These are phyloP conservation scores for Fagopyrum homotropicum DNA, from an alignment of 148 eudicot genomes.

Conservation along the genomic window DNA sequence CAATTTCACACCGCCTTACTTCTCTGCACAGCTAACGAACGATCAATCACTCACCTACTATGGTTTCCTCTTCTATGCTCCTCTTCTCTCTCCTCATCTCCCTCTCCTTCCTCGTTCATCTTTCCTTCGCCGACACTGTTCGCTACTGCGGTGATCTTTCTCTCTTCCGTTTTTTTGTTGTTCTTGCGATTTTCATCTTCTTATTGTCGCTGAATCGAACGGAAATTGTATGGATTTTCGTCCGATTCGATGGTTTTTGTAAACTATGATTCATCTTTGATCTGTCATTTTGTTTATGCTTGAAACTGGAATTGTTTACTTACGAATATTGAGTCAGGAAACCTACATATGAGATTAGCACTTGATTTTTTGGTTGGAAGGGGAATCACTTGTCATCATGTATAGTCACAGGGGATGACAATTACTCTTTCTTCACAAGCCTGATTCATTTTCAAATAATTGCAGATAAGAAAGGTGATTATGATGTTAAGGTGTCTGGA, in stretches of 20 bases:
- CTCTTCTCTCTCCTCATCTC: constrained; percentile 22
- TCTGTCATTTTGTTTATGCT: background rate
- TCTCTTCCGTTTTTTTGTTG: background rate
- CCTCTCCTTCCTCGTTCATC: constrained; percentile 28
- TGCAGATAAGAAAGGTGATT: constrained; percentile 51
- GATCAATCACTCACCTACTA: background rate
- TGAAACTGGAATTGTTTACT: background rate
- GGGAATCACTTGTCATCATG: background rate
- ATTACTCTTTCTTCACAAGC: background rate
- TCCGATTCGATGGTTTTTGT: background rate
- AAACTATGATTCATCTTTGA: background rate
- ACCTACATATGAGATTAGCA: background rate
- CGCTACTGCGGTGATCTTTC: constrained; percentile 44
- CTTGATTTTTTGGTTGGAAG: background rate
- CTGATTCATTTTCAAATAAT: constrained; percentile 1
- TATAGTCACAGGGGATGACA: background rate
- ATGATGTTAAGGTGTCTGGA: constrained; percentile 50
- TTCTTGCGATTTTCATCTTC: background rate
- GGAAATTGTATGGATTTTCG: background rate
- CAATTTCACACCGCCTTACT: background rate
- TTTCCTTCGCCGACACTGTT: constrained; percentile 30
- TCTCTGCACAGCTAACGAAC: background rate
- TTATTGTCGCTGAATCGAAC: background rate
- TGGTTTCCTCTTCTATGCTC: constrained; percentile 7
- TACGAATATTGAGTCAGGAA: background rate